Conservation (phyloP, 345 rosid species). For the Salix purpurea region DNA sequence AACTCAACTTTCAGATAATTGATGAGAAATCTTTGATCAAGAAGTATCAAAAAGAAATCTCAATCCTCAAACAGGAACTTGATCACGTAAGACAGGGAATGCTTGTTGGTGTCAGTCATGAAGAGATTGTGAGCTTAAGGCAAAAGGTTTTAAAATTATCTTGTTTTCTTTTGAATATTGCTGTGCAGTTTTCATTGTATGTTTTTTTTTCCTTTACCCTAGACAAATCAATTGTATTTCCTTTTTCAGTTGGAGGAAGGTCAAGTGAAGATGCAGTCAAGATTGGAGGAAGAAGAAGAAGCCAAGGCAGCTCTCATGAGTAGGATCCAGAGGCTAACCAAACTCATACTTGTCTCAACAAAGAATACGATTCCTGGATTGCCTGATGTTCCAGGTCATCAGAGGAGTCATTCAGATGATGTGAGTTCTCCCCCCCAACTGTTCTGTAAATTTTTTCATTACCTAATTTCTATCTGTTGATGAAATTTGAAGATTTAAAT, state of each 20-base stretch:
- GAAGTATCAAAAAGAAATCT: slow-evolving; percentile 95
- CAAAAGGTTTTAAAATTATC: slow-evolving; percentile 62
- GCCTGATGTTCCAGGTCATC: slow-evolving; percentile 63
- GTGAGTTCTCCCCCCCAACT: slow-evolving; percentile 42
- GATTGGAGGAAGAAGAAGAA: slow-evolving; percentile 99
- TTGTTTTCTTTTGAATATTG: background rate
- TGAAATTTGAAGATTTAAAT: background rate
- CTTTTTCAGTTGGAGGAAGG: slow-evolving; percentile 86
- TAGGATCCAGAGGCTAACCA: slow-evolving; percentile 94
- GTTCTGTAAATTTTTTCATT: background rate
- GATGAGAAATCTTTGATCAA: slow-evolving; percentile 97
- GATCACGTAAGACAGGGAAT: slow-evolving; percentile 81
- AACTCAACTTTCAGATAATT: slow-evolving; percentile 58
- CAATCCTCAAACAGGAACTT: slow-evolving; percentile 83
- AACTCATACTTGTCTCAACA: slow-evolving; percentile 97
- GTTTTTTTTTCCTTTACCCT: background rate
- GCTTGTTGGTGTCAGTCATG: slow-evolving; percentile 86
- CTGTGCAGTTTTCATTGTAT: background rate
- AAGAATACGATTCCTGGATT: slow-evolving; percentile 75
- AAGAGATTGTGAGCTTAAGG: slow-evolving; percentile 79
- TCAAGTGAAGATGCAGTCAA: slow-evolving; percentile 98
- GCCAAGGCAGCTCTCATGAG: slow-evolving; percentile 99
- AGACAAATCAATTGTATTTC: background rate
- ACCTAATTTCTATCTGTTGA: background rate
- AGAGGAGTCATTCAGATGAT: slow-evolving; percentile 70